Evolutionary conservation across 768 basidiomycete species (phyloP).

Genomic region (Collybiopsis confluens): DNA sequence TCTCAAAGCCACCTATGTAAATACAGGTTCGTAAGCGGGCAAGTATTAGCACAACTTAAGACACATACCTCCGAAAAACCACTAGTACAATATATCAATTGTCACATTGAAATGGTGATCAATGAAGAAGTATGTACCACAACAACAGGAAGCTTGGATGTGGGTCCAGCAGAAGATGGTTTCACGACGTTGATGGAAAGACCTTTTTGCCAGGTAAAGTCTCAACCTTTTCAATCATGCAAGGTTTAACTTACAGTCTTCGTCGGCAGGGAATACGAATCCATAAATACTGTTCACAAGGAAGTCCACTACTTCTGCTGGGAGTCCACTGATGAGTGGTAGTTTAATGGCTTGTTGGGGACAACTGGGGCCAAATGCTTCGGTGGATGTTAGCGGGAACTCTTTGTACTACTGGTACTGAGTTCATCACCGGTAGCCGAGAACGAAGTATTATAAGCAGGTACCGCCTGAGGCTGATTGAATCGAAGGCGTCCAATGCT

Average conservation of each 20-base stretch:
- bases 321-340: conserved; percentile 29
- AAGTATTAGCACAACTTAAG: conserved; percentile 1
- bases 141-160: conserved; percentile 47
- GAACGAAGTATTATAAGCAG: conserved; percentile 29
- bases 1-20: conserved; percentile 31
- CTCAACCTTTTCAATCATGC: background rate
- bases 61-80: conserved; percentile 47
- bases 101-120: no score
- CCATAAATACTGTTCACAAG: conserved; percentile 6
- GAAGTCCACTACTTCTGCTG: conserved; percentile 27
- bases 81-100: conserved; percentile 22
- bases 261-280: conserved; percentile 7
- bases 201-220: conserved; percentile 23
- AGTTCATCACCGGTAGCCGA: no score
- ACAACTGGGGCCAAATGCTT: conserved; percentile 40
- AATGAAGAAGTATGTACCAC: conserved; percentile 34
- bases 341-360: conserved; percentile 38
- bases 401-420: no score
- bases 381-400: no score
- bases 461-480: conserved; percentile 34
- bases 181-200: conserved; percentile 50
- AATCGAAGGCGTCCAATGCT: conserved; percentile 36
- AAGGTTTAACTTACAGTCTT: conserved; percentile 5
- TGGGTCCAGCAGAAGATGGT: conserved; percentile 34
- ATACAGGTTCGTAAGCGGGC: background rate